Evolutionary conservation across 176 grass and related monocot species (phyloP).

Genomic region (Bromus sterilis): DNA sequence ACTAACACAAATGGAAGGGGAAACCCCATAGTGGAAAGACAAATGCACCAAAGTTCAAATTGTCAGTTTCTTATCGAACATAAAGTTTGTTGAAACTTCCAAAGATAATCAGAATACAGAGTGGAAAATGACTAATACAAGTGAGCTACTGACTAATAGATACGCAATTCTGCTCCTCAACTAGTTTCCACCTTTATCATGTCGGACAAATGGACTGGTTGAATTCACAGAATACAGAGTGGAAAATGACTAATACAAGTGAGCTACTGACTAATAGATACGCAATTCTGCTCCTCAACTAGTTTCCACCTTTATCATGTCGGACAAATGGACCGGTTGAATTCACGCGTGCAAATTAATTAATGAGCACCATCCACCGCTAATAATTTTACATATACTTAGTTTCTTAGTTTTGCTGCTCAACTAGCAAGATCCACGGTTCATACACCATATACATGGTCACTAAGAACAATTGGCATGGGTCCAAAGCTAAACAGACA

Average conservation of each 20-base stretch:
- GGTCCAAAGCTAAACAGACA: neutral
- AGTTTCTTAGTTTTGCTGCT: neutral
- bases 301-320: neutral
- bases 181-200: neutral
- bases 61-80: neutral
- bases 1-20: neutral
- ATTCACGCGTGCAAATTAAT: neutral
- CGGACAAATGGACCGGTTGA: neutral
- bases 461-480: neutral
- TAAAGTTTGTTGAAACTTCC: slow-evolving; percentile 15
- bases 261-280: neutral
- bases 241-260: neutral
- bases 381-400: neutral
- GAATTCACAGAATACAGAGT: neutral
- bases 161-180: neutral
- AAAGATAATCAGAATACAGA: neutral
- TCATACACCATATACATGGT: neutral
- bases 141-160: neutral
- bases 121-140: neutral
- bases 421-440: neutral
- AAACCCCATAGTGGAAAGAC: neutral
- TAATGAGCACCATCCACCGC: neutral
- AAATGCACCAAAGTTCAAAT: neutral
- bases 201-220: neutral
- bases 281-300: neutral